Evolutionary conservation across 2,329 filamentous ascomycete species (phyloP).

Genomic region (Helotiales sp.): DNA sequence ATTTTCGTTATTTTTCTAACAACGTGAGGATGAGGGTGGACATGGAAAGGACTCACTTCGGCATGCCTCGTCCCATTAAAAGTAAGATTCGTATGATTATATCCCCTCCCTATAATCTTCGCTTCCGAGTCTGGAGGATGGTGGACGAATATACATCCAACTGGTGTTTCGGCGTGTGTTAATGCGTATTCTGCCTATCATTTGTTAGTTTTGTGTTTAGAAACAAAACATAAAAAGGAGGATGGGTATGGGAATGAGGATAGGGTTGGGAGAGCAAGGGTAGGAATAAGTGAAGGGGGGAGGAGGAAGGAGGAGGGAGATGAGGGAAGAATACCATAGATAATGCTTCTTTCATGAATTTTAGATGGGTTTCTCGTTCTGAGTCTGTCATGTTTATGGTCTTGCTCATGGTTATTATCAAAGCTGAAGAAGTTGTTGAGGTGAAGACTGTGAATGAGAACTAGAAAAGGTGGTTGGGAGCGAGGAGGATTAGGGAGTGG

Average conservation of each 20-base stretch:
- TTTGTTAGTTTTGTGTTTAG: not conserved
- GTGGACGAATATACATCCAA: constrained; percentile 91
- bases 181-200: constrained; percentile 83
- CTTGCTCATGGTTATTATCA: no score
- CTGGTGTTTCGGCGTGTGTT: constrained; percentile 85
- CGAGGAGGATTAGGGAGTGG: not conserved
- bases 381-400: not conserved
- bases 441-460: no score
- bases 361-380: constrained; percentile 42
- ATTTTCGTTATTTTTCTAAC: no score
- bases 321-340: constrained; percentile 7
- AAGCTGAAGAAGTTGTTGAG: no score
- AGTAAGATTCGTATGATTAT: constrained; percentile 95
- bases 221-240: no score
- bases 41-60: no score
- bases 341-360: constrained; percentile 57
- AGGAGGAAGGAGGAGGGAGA: not conserved
- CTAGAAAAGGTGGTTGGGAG: not conserved
- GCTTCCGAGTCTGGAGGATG: constrained; percentile 44
- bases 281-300: no score
- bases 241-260: not conserved
- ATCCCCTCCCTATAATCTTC: constrained; percentile 80
- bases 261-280: not conserved
- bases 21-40: no score
- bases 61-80: constrained; percentile 92